Base-by-base conservation (phyloP, 2,329 filamentous ascomycete genomes). In the Aureobasidium sp. region DNA sequence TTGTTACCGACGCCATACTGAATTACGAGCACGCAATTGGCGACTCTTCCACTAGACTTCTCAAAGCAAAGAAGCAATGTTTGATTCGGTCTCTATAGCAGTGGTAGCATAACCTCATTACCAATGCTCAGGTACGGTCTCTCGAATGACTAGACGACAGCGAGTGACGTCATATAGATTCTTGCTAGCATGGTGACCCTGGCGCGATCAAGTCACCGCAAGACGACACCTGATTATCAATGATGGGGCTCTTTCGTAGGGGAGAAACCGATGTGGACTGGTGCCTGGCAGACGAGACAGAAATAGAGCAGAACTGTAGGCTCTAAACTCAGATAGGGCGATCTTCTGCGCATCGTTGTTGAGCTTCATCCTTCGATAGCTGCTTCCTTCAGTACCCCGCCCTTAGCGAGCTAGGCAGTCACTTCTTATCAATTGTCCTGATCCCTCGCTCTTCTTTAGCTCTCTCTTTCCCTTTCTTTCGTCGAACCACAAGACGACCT, bases 331-430 rank as follows among this genome's bases (percentile, higher is more conserved):
- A 44, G 26, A 32, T 23, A 34, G 13, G 52, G 13, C 9, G 53
- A 57, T 57, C 53, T 57, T 13, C 36, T 48, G 46, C 46, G 20
- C 41, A 15, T 37, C 20, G 17, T 23, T 32, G 34, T 23, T 55
- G 32, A 26, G 29, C 55, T 39, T 27, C 55, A 58, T 58, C 55
- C 55, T 58, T 48, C 55, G 42, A 58, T 46, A 58, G 55, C 55
- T 58, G 29, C 39, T 27, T 32, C 42, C 32, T 37, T 20, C 20
- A 48, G 32, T 47, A 58, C 55, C 55, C 55, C 55, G 55, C 55
- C 39, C 34, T 20, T 20, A 20, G 20, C 20, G 1, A 20, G 20
- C 20, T 32, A 48, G 26, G 44, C 44, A 27, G 1, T n/a, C 5
- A 10, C 39, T 26, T 27, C 29, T 39, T 58, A 57, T 44, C 53